Base-by-base conservation (phyloP, 2,329 filamentous ascomycete genomes). In the Fusarium mexicanum region DNA sequence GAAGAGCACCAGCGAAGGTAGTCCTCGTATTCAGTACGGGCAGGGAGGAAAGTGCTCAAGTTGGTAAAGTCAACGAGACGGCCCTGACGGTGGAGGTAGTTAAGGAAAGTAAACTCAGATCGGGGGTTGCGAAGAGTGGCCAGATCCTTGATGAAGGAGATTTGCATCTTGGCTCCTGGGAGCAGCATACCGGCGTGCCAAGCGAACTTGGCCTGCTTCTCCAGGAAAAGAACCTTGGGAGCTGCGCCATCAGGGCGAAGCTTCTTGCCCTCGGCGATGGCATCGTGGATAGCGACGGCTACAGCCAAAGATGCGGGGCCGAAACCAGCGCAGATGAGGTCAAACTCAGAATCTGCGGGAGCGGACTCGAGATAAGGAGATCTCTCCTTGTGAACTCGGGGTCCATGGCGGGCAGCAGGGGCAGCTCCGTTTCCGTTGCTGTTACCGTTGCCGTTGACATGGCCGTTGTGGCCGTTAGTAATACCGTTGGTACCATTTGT, bases 171-270 rank as follows among this genome's bases (percentile, higher is more conserved):
- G 60, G 95, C 94, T 10, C 95, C 95, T 0, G 95, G 94, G 7
- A 98, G 89, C 67, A 98, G 90, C 96, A 98, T 98, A 68, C 96
- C 96, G 1, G 94, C 91, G 83, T 98, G 96, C 96, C 96, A 98
- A 67, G 93, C 91, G 80, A 98, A 98, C 54, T 88, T 85, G 38
- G 86, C 80, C 83, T 98, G 96, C 82, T 93, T 93, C 86, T 98
- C 96, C 31, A 98, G 84, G 83, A 98, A 98, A 50, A 94, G 88
- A 8, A 97, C 91, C 80, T 93, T 94, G 54, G 94, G 93, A 12
- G 84, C 59, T 40, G 83, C 78, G 70, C 80, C 83, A 44, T 83
- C 82, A 66, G 86, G 83, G 48, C 78, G 75, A 72, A 88, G 77
- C 67, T 81, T 76, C 60, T 76, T 83, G 53, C 87, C 86, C 48